Evolutionary conservation across 2,329 filamentous ascomycete species (phyloP), one percentile per base, ranked within the genome.

Genomic region (Arthrobotrys pseudoclavata): DNA sequence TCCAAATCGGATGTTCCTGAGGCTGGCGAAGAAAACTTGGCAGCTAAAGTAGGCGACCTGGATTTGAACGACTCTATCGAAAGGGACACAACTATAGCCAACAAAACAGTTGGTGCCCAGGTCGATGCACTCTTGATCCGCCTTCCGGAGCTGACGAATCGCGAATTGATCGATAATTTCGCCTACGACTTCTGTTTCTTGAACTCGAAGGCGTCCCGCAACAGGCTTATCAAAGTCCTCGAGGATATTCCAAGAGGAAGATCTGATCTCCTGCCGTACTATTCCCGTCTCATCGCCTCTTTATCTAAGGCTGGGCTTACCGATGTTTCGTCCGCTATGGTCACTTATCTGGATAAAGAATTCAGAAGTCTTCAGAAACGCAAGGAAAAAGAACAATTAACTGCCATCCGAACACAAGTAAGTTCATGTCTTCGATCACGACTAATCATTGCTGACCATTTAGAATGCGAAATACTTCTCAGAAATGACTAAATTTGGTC

Each of bases 151-250:
- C 86, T 99, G 64, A 95, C 92, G 42, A 95, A 89, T 82, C 98
- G 97, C 82, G 96, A 99, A 62, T 87, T 90, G 62, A 93, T 97
- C 68, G 96, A 99, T 82, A 91, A 97, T 83, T 90, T 92, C 55
- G 96, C 96, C 6, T 91, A 97, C 79, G 95, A 98, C 82, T 99
- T 99, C 83, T 98, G 96, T 85, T 99, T 97, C 82, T 87, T 99
- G 76, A 99, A 99, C 83, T 99, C 96, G 0, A 99, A 99, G 83
- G 96, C 96, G 9, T 99, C 96, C 0, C 90, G 96, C 34, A 99
- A 99, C 83, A 89, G 96, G 60, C 88, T 99, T 1, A 88, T 98
- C 83, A 98, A 97, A 84, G 92, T 94, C 31, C 86, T 99, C 53
- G 95, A 96, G 55, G 96, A 99, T 80, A 91, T 98, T 13, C 96